Evolutionary conservation across 352 stramenopile species (phyloP).

Genomic region (Phytopythium montanum): DNA sequence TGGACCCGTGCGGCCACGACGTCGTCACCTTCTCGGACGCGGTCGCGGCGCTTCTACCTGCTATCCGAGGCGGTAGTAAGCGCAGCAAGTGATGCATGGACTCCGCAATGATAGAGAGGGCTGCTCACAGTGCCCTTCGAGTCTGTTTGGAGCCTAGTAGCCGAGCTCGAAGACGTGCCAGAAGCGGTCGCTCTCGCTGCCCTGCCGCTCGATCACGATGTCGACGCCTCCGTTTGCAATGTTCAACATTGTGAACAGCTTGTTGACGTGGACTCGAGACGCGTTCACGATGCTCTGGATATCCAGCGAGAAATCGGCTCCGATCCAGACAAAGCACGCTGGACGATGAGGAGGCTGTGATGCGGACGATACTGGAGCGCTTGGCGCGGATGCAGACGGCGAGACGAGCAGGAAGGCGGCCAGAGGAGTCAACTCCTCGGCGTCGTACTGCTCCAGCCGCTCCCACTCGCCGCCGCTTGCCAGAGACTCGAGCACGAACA

Average conservation of each 20-base stretch:
- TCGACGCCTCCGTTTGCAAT: background rate
- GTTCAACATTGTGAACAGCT: background rate
- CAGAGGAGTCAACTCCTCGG: slow-evolving; percentile 38
- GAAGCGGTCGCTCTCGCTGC: slow-evolving; percentile 49
- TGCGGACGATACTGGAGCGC: background rate
- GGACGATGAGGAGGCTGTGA: background rate
- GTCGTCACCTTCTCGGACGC: slow-evolving; percentile 76
- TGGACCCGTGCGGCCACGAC: slow-evolving; percentile 69
- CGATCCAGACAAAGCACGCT: slow-evolving; percentile 41
- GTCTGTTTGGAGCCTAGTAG: slow-evolving; percentile 27
- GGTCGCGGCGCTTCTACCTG: slow-evolving; percentile 28
- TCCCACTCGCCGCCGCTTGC: slow-evolving; percentile 33
- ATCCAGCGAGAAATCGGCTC: slow-evolving; percentile 11
- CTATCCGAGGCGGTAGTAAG: slow-evolving; percentile 21
- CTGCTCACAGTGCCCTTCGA: background rate
- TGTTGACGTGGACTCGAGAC: slow-evolving; percentile 14
- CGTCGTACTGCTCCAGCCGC: slow-evolving; percentile 54
- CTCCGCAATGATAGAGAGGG: slow-evolving; percentile 1
- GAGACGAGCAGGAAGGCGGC: slow-evolving; percentile 33
- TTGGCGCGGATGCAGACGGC: background rate
- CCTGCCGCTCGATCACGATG: slow-evolving; percentile 23
- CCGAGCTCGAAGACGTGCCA: slow-evolving; percentile 56
- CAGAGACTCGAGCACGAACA: slow-evolving; percentile 38
- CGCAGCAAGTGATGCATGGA: background rate
- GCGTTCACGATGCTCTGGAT: slow-evolving; percentile 11